phyloP scores from a whole-genome alignment of 768 basidiomycete genomes.

The Neoboletus brunneissimus region DNA sequence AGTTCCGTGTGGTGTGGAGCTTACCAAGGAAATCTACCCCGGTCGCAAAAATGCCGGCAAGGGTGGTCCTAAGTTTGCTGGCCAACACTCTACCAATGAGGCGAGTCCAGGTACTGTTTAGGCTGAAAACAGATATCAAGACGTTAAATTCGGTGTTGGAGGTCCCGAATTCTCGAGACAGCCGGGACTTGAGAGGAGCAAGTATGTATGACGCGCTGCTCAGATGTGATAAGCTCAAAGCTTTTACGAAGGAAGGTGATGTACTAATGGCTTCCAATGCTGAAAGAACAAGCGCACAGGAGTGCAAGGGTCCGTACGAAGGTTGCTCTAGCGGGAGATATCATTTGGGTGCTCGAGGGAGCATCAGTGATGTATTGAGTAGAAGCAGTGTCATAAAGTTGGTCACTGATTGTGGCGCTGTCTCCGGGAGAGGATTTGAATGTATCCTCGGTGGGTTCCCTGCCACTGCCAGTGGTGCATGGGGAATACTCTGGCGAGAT shows the following conservation, averaged over 20 bases:
- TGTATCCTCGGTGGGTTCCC: not conserved
- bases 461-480: not conserved
- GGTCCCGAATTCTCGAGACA: constrained; percentile 67
- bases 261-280: constrained; percentile 76
- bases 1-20: constrained; percentile 3
- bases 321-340: constrained; percentile 36
- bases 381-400: not conserved
- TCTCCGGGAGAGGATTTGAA: not conserved
- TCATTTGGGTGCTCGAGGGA: constrained; percentile 6
- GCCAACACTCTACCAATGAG: constrained; percentile 73
- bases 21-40: constrained; percentile 63
- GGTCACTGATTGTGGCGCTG: not conserved
- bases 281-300: constrained; percentile 68
- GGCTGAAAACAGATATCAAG: constrained; percentile 70
- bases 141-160: constrained; percentile 77
- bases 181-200: constrained; percentile 71
- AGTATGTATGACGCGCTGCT: constrained; percentile 68
- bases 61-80: constrained; percentile 67
- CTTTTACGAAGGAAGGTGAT: constrained; percentile 19
- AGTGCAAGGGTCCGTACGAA: constrained; percentile 60
- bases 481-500: not conserved
- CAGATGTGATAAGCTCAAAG: not conserved
- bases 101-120: constrained; percentile 78
- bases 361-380: not conserved
- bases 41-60: constrained; percentile 71